Conservation (phyloP, 257 asterid species). For the Lycium ferocissimum region DNA sequence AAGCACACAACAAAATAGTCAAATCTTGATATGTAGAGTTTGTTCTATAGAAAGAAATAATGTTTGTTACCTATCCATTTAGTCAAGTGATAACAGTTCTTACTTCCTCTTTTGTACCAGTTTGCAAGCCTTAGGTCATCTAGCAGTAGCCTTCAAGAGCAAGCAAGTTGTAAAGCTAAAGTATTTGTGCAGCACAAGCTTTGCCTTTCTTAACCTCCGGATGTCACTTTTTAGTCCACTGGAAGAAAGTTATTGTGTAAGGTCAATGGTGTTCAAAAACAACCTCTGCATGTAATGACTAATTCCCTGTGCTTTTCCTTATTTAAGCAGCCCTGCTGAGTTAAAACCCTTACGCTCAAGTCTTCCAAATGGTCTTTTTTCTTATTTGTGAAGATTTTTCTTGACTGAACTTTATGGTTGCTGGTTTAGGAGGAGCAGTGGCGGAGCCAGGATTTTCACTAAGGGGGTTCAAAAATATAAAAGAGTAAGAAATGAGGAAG, state of each 20-base stretch:
- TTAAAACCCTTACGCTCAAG: background rate
- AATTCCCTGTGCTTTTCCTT: background rate
- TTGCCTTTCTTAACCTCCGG: conserved; percentile 70
- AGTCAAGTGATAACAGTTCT: background rate
- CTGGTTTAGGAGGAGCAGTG: no score
- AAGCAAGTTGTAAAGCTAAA: conserved; percentile 79
- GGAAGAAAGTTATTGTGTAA: conserved; percentile 54
- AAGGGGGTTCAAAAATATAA: no score
- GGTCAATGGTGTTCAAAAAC: background rate
- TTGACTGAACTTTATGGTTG: background rate
- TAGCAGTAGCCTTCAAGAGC: conserved; percentile 94
- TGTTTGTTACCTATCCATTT: background rate
- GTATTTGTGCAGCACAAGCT: conserved; percentile 70
- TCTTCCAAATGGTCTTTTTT: background rate
- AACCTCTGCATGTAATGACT: background rate
- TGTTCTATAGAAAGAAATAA: background rate
- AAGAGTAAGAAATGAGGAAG: no score
- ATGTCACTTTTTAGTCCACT: conserved; percentile 80
- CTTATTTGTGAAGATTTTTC: background rate
- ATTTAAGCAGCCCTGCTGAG: background rate
- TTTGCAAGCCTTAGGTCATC: conserved; percentile 92
- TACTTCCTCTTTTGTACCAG: conserved; percentile 44
- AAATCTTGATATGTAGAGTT: background rate
- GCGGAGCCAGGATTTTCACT: no score
- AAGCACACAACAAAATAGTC: background rate